Conservation (phyloP, 2,329 filamentous ascomycete genomes). For the Cladophialophora carrionii region DNA sequence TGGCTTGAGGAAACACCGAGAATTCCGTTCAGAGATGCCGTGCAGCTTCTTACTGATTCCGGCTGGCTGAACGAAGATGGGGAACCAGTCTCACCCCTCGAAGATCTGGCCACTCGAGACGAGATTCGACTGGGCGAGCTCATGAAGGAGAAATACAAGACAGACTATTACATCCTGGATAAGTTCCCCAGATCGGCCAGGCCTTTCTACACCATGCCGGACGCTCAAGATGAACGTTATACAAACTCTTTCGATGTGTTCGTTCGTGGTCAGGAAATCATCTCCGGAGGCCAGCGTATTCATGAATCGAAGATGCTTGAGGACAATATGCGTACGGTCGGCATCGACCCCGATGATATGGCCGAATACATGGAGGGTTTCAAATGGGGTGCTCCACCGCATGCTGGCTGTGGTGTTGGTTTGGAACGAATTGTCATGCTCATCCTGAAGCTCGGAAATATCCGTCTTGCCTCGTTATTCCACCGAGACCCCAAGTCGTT, state of each 20-base stretch:
- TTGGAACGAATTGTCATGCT: slow-evolving; percentile 87
- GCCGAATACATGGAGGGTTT: slow-evolving; percentile 89
- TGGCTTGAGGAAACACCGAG: slow-evolving; percentile 85
- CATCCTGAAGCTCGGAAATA: slow-evolving; percentile 82
- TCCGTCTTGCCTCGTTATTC: slow-evolving; percentile 84
- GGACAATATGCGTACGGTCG: slow-evolving; percentile 73
- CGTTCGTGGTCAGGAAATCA: slow-evolving; percentile 87
- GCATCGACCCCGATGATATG: slow-evolving; percentile 80
- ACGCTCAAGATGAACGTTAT: slow-evolving; percentile 69
- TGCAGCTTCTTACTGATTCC: slow-evolving; percentile 77
- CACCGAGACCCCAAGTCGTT: slow-evolving; percentile 86
- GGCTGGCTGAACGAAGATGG: slow-evolving; percentile 79
- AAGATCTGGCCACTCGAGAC: slow-evolving; percentile 82
- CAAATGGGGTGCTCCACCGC: slow-evolving; percentile 83
- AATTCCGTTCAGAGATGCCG: slow-evolving; percentile 76
- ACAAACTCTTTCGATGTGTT: slow-evolving; percentile 98
- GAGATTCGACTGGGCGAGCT: slow-evolving; percentile 84
- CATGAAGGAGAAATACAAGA: slow-evolving; percentile 81
- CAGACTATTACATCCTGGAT: slow-evolving; percentile 92
- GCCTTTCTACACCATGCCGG: slow-evolving; percentile 90
- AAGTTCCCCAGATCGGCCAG: slow-evolving; percentile 84
- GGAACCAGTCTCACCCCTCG: slow-evolving; percentile 68
- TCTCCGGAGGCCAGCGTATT: slow-evolving; percentile 90
- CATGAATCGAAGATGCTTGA: slow-evolving; percentile 76
- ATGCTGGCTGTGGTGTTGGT: slow-evolving; percentile 87